phyloP scores from a whole-genome alignment of 345 rosid species.

The Populus pruinosa region DNA sequence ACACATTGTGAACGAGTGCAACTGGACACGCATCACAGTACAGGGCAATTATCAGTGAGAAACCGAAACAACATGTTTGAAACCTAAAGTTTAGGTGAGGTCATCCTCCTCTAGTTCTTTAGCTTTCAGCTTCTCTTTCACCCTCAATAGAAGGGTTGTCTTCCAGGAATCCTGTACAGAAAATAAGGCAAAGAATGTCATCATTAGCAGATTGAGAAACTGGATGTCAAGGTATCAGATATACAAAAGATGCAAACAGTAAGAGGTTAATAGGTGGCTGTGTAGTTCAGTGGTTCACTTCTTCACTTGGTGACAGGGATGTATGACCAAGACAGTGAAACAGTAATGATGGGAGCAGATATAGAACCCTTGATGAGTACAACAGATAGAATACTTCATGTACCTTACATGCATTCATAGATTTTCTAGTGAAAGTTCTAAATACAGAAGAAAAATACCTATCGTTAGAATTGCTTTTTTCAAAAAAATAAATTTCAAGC shows the following conservation, averaged over 20 bases:
- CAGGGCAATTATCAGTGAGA: slow-evolving; percentile 20
- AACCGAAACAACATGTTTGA: slow-evolving; percentile 17
- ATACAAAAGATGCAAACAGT: background rate
- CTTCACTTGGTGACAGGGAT: background rate
- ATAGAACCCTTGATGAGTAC: background rate
- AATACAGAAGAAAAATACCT: background rate
- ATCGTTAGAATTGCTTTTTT: background rate
- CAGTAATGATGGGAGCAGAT: background rate
- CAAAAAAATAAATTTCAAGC: background rate
- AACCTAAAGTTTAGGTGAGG: slow-evolving; percentile 58
- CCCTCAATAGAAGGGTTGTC: slow-evolving; percentile 89
- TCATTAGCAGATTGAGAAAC: background rate
- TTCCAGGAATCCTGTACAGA: slow-evolving; percentile 82
- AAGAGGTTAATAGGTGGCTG: background rate
- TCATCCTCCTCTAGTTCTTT: slow-evolving; percentile 95
- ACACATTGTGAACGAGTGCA: background rate
- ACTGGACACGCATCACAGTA: background rate
- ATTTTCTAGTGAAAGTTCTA: too few relatives aligned
- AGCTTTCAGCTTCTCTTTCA: slow-evolving; percentile 95
- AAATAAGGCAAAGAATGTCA: background rate
- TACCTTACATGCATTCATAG: background rate
- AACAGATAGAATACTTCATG: too few relatives aligned
- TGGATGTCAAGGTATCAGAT: background rate
- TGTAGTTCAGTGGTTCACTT: background rate
- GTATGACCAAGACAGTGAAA: background rate